Base-by-base conservation (phyloP, 495 filamentous ascomycete species). In the Chlorociboria aeruginascens region DNA sequence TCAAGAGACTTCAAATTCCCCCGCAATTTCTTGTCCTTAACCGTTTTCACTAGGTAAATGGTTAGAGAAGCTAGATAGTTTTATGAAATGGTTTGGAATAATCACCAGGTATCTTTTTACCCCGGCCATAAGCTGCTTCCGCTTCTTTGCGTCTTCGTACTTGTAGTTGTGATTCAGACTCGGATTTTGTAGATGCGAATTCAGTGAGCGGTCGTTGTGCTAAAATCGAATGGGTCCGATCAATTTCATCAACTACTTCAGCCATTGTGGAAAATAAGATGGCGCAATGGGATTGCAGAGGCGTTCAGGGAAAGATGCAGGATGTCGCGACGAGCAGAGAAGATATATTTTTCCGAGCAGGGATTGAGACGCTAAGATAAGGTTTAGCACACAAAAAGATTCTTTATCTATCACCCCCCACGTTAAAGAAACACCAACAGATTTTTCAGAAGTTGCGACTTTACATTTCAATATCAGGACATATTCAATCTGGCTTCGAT, bases 1-100 rank as follows among this genome's bases (percentile, higher is more conserved):
- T 98, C 92, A 40, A 95, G 72, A 11, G 69, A 69, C 52, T 76
- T 79, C 4, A 98, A 69, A 56, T 85, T 95, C 3, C 78, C 75
- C 32, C 87, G 80, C 32, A 96, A 69, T 59, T 96, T 98, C 71
- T 86, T 95, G 71, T 97, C 89, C 53, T 76, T 82, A 49, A 76
- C 61, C 0, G 49, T 53, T 54, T 69, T 73, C 47, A 74, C 62
- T 51, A 17, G 20, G 29, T 28, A 30, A 13, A 36, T 38, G 25
- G 1, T 31, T 43, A n/a, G 43, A 38, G 13, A 32, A 49, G 8
- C 37, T 17, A 2, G 3, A 41, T 8, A 13, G 7, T 17, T 16
- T 1, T n/a, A 10, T 20, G 7, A 34, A 16, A 31, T 20, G 28
- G 16, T 42, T 42, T 35, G 12, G 17, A 14, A 7, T 17, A 40